Percentiles rank a stretch among this genome's conserved stretches.
phyloP scores from a whole-genome alignment of 2,329 filamentous ascomycete species.

The Penicillium sp. region DNA sequence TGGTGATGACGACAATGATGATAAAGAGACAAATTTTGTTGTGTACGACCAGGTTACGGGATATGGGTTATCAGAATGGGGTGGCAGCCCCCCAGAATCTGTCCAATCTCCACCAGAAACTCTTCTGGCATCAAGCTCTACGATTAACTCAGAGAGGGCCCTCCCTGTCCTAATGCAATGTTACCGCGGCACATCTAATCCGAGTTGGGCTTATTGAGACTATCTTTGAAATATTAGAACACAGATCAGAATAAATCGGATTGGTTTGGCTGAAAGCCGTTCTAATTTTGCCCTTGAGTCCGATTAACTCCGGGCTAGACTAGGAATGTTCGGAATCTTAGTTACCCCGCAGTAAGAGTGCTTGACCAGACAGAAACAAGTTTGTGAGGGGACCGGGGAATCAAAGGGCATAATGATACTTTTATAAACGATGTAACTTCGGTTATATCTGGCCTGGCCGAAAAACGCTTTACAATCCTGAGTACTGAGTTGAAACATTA shows the following conservation, averaged over 20 bases:
- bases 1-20: neutral
- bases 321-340: conserved; percentile 1
- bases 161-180: conserved; percentile 1
- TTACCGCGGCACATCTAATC: conserved; percentile 1
- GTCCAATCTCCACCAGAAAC: neutral
- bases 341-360: conserved; percentile 7
- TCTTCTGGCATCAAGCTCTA: neutral
- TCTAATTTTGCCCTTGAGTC: neutral
- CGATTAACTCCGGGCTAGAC: conserved; percentile 11
- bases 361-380: neutral
- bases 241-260: neutral
- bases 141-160: neutral
- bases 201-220: neutral
- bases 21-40: neutral
- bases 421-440: conserved; percentile 12
- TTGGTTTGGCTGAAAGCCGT: neutral
- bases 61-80: neutral
- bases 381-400: conserved; percentile 1
- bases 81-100: neutral
- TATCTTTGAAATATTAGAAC: neutral
- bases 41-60: neutral
- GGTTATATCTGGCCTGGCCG: neutral
- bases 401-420: neutral
- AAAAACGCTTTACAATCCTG: neutral
- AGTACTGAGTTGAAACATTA: too few species aligned